Evolutionary conservation across 2,329 filamentous ascomycete genomes (phyloP), one percentile per base, ranked within the genome.

Genomic region (Scleromitrula shiraiana): DNA sequence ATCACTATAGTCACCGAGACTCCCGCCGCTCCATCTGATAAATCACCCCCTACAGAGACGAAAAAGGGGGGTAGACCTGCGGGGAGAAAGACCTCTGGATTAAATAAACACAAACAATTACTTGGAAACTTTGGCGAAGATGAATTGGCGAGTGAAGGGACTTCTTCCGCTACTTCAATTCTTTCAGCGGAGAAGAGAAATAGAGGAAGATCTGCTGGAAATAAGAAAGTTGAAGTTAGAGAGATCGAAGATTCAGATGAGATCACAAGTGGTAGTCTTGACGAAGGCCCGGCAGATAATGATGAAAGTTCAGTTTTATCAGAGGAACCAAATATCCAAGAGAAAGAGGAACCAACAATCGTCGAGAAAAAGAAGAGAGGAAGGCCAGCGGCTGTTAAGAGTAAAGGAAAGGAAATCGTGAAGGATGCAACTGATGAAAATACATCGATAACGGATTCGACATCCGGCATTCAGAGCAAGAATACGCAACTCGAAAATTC

Each of bases 281-380:
- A n/a, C n/a, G n/a, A n/a, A n/a, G n/a, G n/a, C n/a, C n/a, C n/a
- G n/a, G n/a, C n/a, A n/a, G n/a, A n/a, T n/a, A n/a, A n/a, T n/a
- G n/a, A n/a, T n/a, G n/a, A n/a, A n/a, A n/a, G n/a, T n/a, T 38
- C 35, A 9, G 17, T 22, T 1, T 38, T 22, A 19, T 15, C 5
- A 22, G 35, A 9, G 38, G 10, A n/a, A n/a, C n/a, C n/a, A 19
- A 30, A 20, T n/a, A 14, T 3, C 8, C 20, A 42, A 5, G 45
- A 27, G 14, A 19, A 35, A 33, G 8, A 43, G 20, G 38, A 27
- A 27, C 15, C 15, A 2, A n/a, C 8, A 1, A 2, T 23, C 14
- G n/a, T 27, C 4, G 38, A 48, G 12, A 35, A 27, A 7, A 48
- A 42, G 38, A 43, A 36, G 22, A 43, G 45, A 35, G 45, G 45